Conservation (phyloP, 148 eudicot species). For the Fallopia convolvulus region DNA sequence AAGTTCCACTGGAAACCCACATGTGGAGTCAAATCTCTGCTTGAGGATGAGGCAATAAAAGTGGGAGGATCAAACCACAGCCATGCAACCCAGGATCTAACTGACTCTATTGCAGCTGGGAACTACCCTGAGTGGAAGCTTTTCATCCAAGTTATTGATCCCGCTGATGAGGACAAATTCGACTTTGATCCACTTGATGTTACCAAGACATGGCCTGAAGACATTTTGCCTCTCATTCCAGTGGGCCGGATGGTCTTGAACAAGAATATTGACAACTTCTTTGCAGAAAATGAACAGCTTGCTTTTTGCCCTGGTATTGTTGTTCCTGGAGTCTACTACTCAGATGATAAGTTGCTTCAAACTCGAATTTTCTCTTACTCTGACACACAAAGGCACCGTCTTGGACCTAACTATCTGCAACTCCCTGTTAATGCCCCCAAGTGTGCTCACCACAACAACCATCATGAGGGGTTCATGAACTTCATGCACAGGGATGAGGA, state of each 20-base stretch:
- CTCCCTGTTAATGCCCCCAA: constrained; percentile 94
- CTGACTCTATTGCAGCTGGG: constrained; percentile 89
- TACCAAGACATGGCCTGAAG: constrained; percentile 94
- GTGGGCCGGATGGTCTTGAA: constrained; percentile 93
- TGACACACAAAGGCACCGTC: constrained; percentile 94
- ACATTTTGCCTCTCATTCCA: constrained; percentile 79
- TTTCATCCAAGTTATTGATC: constrained; percentile 78
- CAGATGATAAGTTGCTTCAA: constrained; percentile 90
- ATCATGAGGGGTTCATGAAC: constrained; percentile 88
- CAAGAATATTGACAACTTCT: constrained; percentile 91
- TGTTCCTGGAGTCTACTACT: constrained; percentile 82
- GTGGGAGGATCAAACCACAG: constrained; percentile 93
- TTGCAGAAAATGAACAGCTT: constrained; percentile 85
- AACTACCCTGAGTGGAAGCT: constrained; percentile 94
- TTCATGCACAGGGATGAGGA: constrained; percentile 99
- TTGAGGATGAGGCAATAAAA: constrained; percentile 74
- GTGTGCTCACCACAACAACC: constrained; percentile 88
- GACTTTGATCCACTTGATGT: constrained; percentile 95
- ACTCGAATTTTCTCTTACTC: constrained; percentile 77
- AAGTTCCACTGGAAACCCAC: constrained; percentile 98
- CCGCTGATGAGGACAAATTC: constrained; percentile 74
- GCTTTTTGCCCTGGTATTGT: constrained; percentile 78
- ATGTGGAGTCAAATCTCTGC: constrained; percentile 74
- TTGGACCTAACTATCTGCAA: constrained; percentile 90
- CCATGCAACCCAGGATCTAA: constrained; percentile 89